Base-by-base conservation (phyloP, 2,329 filamentous ascomycete species). In the Cordyceps cateniannulata region DNA sequence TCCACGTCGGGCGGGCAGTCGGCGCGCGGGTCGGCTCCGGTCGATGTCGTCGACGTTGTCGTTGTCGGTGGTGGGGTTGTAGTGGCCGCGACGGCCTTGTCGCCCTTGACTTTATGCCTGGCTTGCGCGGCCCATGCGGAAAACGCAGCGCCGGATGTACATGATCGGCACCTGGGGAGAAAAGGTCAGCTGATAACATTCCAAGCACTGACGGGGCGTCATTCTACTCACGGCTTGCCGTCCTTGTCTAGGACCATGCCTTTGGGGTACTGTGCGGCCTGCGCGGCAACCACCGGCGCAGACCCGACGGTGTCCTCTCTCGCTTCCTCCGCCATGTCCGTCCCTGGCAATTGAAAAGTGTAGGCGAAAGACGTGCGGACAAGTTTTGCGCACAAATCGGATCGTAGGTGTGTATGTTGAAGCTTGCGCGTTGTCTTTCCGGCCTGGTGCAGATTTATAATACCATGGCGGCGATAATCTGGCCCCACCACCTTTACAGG, bases 1-100 rank as follows among this genome's bases (percentile, higher is more conserved):
- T 96, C 91, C 65, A 97, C 91, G 71, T 98, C 93, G 1, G 95
- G 89, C 0, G 95, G 95, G 71, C 93, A 98, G 74, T 96, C 89
- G 44, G 52, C 56, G 12, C 56, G 64, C 8, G 81, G 78, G 16
- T 77, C 61, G 5, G 77, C 62, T 8, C 75, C 59, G 6, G 40
- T 9, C 12, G 8, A 20, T 14, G 48, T 45, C 38, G 38, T 32
- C 4, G 49, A 22, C 22, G 38, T 59, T 10, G 56, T 32, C 12
- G 24, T 57, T 8, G 16, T 42, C 27, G 25, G n/a, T 25, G 54
- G 45, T 7, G 12, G 10, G 22, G 38, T 3, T 42, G 38, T 42
- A 7, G 38, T 16, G 24, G 47, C 42, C 12, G 27, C 61, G 7
- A 67, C 62, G 40, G 72, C 64, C 49, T 62, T 61, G 62, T 66